Conservation (phyloP, 2,329 filamentous ascomycete species). For the Aspergillus uvarum region DNA sequence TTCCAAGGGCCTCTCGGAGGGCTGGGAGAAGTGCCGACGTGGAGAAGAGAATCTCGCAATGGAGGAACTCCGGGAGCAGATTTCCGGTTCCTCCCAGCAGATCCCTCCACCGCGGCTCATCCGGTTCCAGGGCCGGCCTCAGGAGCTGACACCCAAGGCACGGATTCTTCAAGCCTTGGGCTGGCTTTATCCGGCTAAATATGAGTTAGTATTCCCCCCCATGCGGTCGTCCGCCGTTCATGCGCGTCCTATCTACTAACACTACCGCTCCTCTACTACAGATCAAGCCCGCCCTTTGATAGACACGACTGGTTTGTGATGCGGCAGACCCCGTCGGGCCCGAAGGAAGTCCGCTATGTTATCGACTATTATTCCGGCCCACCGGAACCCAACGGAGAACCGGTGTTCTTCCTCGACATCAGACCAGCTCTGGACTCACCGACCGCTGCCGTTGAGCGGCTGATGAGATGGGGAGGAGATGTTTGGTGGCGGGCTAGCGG, state of each 20-base stretch:
- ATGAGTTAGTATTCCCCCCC: slow-evolving; percentile 56
- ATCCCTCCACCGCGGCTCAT: slow-evolving; percentile 67
- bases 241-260: background rate
- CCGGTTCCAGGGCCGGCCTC: slow-evolving; percentile 83
- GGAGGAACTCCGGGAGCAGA: slow-evolving; percentile 54
- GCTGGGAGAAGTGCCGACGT: slow-evolving; percentile 70
- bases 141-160: slow-evolving; percentile 89
- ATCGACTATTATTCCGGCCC: slow-evolving; percentile 94
- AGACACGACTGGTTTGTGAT: slow-evolving; percentile 96
- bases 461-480: slow-evolving; percentile 87
- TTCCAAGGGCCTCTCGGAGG: slow-evolving; percentile 66
- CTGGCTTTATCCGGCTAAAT: slow-evolving; percentile 75
- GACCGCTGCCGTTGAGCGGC: slow-evolving; percentile 73
- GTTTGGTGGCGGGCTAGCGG: slow-evolving; percentile 90
- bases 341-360: slow-evolving; percentile 83
- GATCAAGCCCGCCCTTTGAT: slow-evolving; percentile 85
- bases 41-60: slow-evolving; percentile 67
- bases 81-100: slow-evolving; percentile 30
- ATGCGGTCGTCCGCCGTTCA: background rate
- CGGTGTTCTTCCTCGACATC: slow-evolving; percentile 94
- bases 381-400: slow-evolving; percentile 79
- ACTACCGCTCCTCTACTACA: slow-evolving; percentile 30
- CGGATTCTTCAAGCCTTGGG: slow-evolving; percentile 78
- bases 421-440: slow-evolving; percentile 83
- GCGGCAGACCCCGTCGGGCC: slow-evolving; percentile 63